Conservation (phyloP, 176 grass and related monocot species). For the Oryza officinalis region DNA sequence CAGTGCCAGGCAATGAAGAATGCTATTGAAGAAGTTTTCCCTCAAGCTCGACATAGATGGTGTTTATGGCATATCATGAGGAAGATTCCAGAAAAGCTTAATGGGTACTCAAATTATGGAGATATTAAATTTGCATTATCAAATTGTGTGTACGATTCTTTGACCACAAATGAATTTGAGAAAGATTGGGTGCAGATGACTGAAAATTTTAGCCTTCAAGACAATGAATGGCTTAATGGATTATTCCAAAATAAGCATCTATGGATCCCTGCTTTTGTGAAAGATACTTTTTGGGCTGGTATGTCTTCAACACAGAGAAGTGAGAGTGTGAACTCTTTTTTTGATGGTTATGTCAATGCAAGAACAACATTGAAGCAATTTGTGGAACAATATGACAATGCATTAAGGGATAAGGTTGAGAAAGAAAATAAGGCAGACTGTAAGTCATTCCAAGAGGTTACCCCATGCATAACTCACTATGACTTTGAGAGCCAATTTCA, state of each 20-base stretch:
- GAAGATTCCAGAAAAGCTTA: neutral
- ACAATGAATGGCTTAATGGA: neutral
- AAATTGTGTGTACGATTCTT: neutral
- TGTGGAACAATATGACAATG: neutral
- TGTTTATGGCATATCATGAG: neutral
- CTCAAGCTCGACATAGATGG: neutral
- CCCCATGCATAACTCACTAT: neutral
- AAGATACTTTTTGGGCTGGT: neutral
- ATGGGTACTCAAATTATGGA: neutral
- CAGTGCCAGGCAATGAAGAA: neutral
- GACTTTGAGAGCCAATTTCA: neutral
- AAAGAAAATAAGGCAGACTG: neutral
- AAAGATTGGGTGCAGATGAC: neutral
- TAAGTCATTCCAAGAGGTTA: neutral
- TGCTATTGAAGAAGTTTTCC: neutral
- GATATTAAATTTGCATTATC: neutral
- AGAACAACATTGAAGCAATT: neutral
- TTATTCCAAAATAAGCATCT: neutral
- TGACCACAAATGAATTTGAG: neutral
- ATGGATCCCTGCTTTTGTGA: neutral
- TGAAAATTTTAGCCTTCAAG: neutral
- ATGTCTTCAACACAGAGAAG: neutral
- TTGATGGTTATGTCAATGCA: neutral
- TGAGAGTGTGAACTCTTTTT: neutral
- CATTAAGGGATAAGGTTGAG: neutral